phyloP scores from a whole-genome alignment of 2,329 filamentous ascomycete genomes.

The Phialemoniopsis sp. region DNA sequence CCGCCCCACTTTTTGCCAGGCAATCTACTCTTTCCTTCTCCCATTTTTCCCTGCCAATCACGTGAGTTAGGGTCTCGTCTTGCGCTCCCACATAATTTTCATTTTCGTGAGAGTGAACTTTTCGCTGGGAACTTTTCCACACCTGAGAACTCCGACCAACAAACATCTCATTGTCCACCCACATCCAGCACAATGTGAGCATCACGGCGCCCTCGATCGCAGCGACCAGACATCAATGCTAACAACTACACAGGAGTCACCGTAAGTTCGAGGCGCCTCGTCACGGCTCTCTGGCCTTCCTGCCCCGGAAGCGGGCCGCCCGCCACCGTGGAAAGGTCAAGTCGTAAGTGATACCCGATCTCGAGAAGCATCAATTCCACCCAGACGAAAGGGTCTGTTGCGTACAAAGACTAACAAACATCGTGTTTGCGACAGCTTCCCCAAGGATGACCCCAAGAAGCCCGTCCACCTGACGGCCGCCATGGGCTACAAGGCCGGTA shows the following conservation, averaged over 20 bases:
- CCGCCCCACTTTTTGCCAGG: no score
- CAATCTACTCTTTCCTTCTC: no score
- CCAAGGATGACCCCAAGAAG: conserved; percentile 99
- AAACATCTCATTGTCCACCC: conserved; percentile 7
- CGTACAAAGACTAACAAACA: conserved; percentile 14
- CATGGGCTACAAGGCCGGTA: conserved; percentile 99
- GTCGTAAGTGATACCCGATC: conserved; percentile 62
- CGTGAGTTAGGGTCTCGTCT: no score
- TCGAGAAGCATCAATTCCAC: not conserved
- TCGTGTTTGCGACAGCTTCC: conserved; percentile 64
- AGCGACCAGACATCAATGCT: not conserved
- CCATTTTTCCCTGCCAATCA: no score
- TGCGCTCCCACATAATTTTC: no score
- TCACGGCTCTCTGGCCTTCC: conserved; percentile 87
- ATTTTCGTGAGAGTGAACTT: no score
- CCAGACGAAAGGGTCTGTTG: not conserved
- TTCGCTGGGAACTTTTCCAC: no score
- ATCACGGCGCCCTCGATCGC: no score
- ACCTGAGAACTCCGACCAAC: no score
- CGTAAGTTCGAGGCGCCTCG: conserved; percentile 74
- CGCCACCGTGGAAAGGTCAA: conserved; percentile 97
- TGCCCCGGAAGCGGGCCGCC: conserved; percentile 88
- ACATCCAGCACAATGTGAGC: no score
- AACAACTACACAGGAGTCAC: conserved; percentile 36
- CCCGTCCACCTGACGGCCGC: conserved; percentile 96